These are phyloP conservation scores for Marasmius sp. DNA, from an alignment of 1,284 basidiomycete species.

Conservation along the genomic window DNA sequence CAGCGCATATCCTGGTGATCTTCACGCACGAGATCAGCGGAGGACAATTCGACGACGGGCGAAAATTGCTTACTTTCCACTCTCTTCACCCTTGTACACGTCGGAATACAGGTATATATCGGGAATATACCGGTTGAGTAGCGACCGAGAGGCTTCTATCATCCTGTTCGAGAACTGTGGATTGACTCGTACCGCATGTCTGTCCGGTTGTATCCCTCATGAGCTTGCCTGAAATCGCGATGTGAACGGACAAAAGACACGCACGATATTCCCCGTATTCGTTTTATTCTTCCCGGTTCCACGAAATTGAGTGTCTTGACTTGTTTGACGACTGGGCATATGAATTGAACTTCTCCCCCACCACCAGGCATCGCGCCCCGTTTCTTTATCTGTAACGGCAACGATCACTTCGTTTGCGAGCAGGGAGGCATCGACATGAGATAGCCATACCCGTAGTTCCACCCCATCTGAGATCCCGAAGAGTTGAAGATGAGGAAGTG, in stretches of 20 bases:
- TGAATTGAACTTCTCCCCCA: constrained; percentile 90
- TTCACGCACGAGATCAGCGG: constrained; percentile 28
- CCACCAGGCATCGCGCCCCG: constrained; percentile 90
- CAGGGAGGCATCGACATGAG: not conserved
- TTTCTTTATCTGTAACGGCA: constrained; percentile 74
- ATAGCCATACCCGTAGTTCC: constrained; percentile 68
- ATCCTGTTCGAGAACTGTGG: constrained; percentile 98
- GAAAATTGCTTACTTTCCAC: constrained; percentile 75
- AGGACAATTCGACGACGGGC: not conserved
- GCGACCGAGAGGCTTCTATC: constrained; percentile 90
- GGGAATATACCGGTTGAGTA: constrained; percentile 95
- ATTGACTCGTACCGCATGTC: constrained; percentile 91
- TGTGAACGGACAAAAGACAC: constrained; percentile 24
- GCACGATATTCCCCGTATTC: constrained; percentile 94
- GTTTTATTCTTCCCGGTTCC: constrained; percentile 87
- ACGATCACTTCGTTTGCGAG: not conserved
- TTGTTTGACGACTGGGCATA: constrained; percentile 90
- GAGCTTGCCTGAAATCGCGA: too few relatives aligned
- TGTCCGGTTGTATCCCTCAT: constrained; percentile 27
- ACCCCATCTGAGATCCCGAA: constrained; percentile 89
- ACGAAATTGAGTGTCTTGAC: constrained; percentile 92
- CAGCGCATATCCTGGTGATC: constrained; percentile 94
- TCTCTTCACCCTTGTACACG: constrained; percentile 96
- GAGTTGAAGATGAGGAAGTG: constrained; percentile 86
- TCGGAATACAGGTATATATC: constrained; percentile 99